phyloP scores from a whole-genome alignment of 805 yeast species.

The Candida morakotiae region DNA sequence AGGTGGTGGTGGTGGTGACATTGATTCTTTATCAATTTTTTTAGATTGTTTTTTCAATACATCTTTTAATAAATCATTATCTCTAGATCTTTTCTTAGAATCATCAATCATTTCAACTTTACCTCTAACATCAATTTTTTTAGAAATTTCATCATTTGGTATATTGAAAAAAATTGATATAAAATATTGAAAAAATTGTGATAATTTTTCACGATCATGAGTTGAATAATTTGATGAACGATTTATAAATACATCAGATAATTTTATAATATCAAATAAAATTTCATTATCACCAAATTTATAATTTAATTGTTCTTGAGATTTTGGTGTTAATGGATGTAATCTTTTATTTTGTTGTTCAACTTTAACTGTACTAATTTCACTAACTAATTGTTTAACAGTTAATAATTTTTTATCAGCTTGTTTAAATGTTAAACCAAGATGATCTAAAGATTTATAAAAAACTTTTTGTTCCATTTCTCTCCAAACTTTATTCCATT shows the following conservation, averaged over 20 bases:
- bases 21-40: constrained; percentile 33
- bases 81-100: constrained; percentile 49
- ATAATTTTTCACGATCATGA: constrained; percentile 74
- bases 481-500: constrained; percentile 99
- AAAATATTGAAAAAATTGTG: constrained; percentile 66
- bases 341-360: constrained; percentile 86
- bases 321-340: constrained; percentile 81
- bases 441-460: constrained; percentile 89
- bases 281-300: constrained; percentile 63
- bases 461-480: constrained; percentile 95
- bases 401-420: constrained; percentile 91
- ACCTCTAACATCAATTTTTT: constrained; percentile 20
- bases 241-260: constrained; percentile 63
- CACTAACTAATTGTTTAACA: constrained; percentile 84
- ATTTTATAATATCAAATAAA: constrained; percentile 66
- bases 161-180: constrained; percentile 67
- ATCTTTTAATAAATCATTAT: constrained; percentile 54
- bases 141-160: constrained; percentile 46
- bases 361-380: constrained; percentile 85
- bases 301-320: constrained; percentile 69
- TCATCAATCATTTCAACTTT: constrained; percentile 12
- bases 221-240: constrained; percentile 72
- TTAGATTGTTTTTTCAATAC: constrained; percentile 53
- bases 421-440: constrained; percentile 94
- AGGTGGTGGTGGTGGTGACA: constrained; percentile 25